phyloP scores from a whole-genome alignment of 208 protist genomes.

The Leishmania turanica region DNA sequence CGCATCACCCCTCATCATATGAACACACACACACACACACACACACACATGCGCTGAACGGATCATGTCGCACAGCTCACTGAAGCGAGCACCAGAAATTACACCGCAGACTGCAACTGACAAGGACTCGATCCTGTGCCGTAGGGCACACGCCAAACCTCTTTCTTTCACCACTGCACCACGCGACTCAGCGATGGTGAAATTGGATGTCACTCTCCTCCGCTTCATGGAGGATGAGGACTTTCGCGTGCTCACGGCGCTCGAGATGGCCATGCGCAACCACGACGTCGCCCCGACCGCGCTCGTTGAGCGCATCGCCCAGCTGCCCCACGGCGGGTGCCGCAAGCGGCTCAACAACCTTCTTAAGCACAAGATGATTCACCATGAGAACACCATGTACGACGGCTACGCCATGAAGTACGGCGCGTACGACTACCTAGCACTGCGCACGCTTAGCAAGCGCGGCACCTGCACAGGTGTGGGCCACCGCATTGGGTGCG shows the following conservation, averaged over 20 bases:
- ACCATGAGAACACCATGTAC: conserved; percentile 95
- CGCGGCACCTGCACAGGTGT: conserved; percentile 91
- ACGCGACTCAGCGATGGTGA: conserved; percentile 68
- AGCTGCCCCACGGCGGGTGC: conserved; percentile 93
- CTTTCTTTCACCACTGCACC: neutral
- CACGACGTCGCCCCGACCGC: conserved; percentile 97
- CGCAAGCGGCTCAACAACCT: conserved; percentile 91
- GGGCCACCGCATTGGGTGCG: conserved; percentile 98
- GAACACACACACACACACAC: neutral
- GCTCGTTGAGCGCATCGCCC: conserved; percentile 96
- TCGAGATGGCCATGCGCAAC: conserved; percentile 99
- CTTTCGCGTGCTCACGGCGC: conserved; percentile 89
- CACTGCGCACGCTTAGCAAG: conserved; percentile 95
- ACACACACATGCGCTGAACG: neutral
- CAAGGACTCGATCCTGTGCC: neutral
- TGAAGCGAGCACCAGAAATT: neutral
- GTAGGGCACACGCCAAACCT: neutral
- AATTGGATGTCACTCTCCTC: conserved; percentile 86
- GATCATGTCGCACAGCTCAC: neutral
- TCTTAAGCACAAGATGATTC: conserved; percentile 95
- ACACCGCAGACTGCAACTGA: neutral
- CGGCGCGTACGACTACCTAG: conserved; percentile 99
- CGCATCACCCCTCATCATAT: neutral
- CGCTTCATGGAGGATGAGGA: conserved; percentile 92
- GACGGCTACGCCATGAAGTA: conserved; percentile 99